phyloP scores from a whole-genome alignment of 257 asterid genomes.

The Buddleja alternifolia region DNA sequence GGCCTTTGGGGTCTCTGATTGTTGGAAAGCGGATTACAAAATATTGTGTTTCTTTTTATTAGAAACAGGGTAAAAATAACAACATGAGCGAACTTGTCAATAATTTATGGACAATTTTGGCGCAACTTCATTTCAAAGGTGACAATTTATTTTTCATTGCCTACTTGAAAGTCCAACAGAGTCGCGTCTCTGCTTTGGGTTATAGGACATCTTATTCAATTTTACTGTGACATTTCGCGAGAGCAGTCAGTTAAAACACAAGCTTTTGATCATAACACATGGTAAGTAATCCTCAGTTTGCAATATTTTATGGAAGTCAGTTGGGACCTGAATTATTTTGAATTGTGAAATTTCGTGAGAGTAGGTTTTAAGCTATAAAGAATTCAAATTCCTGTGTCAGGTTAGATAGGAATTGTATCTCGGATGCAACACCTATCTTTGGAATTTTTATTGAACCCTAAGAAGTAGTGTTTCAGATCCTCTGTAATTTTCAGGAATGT shows the following conservation, averaged over 20 bases:
- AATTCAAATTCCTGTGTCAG: background rate
- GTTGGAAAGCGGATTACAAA: background rate
- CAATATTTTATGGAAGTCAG: background rate
- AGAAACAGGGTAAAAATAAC: background rate
- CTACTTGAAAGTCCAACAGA: background rate
- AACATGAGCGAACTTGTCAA: too few relatives aligned
- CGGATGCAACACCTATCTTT: too few relatives aligned
- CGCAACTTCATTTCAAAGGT: conserved; percentile 13
- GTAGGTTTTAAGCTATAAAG: background rate
- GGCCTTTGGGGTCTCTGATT: background rate
- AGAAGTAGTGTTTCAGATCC: conserved; percentile 20
- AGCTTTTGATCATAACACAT: background rate
- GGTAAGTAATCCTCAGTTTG: background rate
- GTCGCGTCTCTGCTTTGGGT: background rate
- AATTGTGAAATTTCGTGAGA: background rate
- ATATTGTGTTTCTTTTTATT: background rate
- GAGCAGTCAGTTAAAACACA: too few relatives aligned
- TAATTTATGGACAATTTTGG: too few relatives aligned
- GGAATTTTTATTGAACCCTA: background rate
- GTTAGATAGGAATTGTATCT: too few relatives aligned
- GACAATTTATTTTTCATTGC: background rate
- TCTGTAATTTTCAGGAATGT: too few relatives aligned
- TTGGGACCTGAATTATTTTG: background rate
- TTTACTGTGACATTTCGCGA: too few relatives aligned
- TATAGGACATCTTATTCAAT: background rate